Base-by-base conservation (phyloP, 257 asterid species). In the Thymus quinquecostatus region DNA sequence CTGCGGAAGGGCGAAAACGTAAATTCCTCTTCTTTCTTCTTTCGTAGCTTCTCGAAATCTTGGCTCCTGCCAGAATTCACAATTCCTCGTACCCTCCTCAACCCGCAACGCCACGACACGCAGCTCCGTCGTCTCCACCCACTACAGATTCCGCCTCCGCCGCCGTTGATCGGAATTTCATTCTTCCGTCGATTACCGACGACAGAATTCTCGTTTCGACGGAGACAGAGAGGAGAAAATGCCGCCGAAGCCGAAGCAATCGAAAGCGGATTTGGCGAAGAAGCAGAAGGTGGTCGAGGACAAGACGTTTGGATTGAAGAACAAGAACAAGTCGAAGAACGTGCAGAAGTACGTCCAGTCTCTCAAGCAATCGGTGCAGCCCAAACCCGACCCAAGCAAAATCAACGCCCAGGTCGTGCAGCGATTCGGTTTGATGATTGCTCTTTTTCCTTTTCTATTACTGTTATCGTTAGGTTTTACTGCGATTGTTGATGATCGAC, bases 251-350 rank as follows among this genome's bases (percentile, higher is more conserved):
- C 91, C 21, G 21, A 36, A 89, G 87, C 90, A 77, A 84, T 78
- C 97, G 67, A 95, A 95, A 83, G 82, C 89, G 57, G 97, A 89
- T 79, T 2, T 85, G 68, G 92, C 97, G 77, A 92, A 95, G 89
- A 94, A 94, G 90, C 97, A 91, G 87, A 94, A 91, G 82, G 10
- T 82, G 45, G 82, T 86, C 11, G 99, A 95, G 84, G 99, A 92
- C 96, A 95, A 95, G 82, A 95, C 99, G 2, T 95, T 95, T 76
- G 99, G 99, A 73, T 88, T 95, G 74, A 95, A 95, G 92, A 95
- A 95, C 59, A 95, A 95, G 67, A 95, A 88, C 79, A 95, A 95
- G 90, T 88, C 96, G 57, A 92, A 95, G 70, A 85, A 82, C 78
- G 99, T 95, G 8, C 99, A 95, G 91, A 95, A 95, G 79, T 95